Percentiles rank a stretch among this genome's conserved stretches.
These are phyloP conservation scores for Colletotrichum lindemuthianum DNA, from an alignment of 2,329 filamentous ascomycete species.

Conservation along the genomic window DNA sequence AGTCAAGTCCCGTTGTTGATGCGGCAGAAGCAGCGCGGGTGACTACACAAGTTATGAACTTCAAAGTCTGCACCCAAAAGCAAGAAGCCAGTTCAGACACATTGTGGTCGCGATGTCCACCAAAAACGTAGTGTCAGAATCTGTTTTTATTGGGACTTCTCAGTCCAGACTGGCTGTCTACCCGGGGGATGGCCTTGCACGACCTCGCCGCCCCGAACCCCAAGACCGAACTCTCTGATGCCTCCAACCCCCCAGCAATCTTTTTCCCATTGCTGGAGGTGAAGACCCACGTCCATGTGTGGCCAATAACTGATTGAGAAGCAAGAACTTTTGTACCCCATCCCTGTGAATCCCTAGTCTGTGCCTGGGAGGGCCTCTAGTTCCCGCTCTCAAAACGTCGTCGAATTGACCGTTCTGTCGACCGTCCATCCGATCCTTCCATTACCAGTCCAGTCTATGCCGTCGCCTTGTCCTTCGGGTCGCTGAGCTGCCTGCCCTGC, in stretches of 20 bases:
- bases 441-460: conserved; percentile 39
- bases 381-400: conserved; percentile 47
- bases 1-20: no score
- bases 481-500: conserved; percentile 43
- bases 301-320: conserved; percentile 39
- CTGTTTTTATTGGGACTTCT: conserved; percentile 54
- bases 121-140: conserved; percentile 37
- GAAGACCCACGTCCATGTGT: conserved; percentile 37
- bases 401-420: conserved; percentile 36
- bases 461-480: conserved; percentile 40
- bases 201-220: conserved; percentile 42
- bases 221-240: conserved; percentile 47
- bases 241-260: conserved; percentile 38
- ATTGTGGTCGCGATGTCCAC: no score
- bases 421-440: conserved; percentile 36
- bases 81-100: no score
- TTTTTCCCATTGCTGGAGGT: conserved; percentile 33
- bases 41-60: no score
- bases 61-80: no score
- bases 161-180: conserved; percentile 51
- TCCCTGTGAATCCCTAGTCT: conserved; percentile 49
- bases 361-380: conserved; percentile 48
- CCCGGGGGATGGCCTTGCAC: conserved; percentile 43
- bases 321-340: conserved; percentile 41
- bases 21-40: no score